Percentiles rank a stretch among this genome's conserved stretches.
phyloP scores from a whole-genome alignment of 179 eudicot genomes.

The Beta lomatogona region DNA sequence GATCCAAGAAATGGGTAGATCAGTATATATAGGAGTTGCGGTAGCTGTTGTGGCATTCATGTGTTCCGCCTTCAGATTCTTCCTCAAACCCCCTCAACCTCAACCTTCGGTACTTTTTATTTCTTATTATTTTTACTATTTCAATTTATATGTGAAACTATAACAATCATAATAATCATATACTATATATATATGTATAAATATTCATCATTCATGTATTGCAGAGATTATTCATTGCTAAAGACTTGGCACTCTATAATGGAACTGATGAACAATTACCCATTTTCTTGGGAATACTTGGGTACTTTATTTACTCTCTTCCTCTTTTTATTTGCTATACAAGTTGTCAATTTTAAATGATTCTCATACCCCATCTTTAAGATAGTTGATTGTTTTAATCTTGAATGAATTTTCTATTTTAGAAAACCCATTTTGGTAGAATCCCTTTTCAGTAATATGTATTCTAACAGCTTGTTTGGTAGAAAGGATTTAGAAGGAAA shows the following conservation, averaged over 20 bases:
- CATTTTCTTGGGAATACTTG: constrained; percentile 56
- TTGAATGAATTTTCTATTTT: not conserved
- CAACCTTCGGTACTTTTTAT: constrained; percentile 29
- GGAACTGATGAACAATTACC: constrained; percentile 58
- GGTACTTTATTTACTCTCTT: constrained; percentile 31
- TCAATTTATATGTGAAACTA: not conserved
- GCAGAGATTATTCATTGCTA: constrained; percentile 47
- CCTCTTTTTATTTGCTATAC: not conserved
- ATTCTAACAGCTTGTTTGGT: not conserved
- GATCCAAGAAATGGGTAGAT: constrained; percentile 28
- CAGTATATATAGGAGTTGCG: constrained; percentile 43
- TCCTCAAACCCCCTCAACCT: constrained; percentile 33
- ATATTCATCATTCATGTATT: not conserved
- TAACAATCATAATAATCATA: too few species aligned
- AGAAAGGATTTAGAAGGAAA: too few species aligned
- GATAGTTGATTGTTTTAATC: not conserved
- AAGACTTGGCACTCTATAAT: constrained; percentile 60
- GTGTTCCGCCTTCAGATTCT: constrained; percentile 38
- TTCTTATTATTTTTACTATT: not conserved
- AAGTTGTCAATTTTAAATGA: not conserved
- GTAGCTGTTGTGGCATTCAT: constrained; percentile 44
- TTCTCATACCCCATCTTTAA: not conserved
- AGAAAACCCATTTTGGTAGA: not conserved
- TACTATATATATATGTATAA: too few species aligned
- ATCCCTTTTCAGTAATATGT: not conserved